phyloP scores from a whole-genome alignment of 805 yeast genomes.

The Kodamaea laetipori region DNA sequence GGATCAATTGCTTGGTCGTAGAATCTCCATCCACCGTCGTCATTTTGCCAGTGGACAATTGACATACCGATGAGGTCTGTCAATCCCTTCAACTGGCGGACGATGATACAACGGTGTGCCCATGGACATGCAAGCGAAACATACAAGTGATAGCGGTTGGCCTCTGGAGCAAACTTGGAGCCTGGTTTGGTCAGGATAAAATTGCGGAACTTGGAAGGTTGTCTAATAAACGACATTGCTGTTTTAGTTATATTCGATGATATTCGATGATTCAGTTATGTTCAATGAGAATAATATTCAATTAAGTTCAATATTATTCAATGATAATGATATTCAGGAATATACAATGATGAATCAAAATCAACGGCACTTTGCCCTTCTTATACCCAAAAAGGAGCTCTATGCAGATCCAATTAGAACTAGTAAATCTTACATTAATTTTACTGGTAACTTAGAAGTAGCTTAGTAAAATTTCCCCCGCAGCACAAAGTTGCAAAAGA shows the following conservation, averaged over 20 bases:
- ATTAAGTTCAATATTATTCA: too few species aligned
- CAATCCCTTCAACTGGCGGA: conserved; percentile 72
- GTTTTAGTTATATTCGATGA: not conserved
- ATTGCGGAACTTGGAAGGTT: conserved; percentile 61
- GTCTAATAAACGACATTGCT: conserved; percentile 48
- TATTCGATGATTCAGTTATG: not conserved
- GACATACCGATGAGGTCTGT: conserved; percentile 60
- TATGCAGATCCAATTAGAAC: too few species aligned
- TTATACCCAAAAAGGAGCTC: too few species aligned
- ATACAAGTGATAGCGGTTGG: conserved; percentile 80
- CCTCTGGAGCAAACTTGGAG: conserved; percentile 70
- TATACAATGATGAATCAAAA: too few species aligned
- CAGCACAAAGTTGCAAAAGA: too few species aligned
- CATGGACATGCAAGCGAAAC: conserved; percentile 94
- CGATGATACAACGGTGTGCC: conserved; percentile 85
- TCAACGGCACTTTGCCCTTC: too few species aligned
- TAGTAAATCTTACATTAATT: too few species aligned
- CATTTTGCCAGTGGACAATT: conserved; percentile 92
- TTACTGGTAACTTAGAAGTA: too few species aligned
- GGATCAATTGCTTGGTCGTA: conserved; percentile 48
- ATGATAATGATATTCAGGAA: too few species aligned
- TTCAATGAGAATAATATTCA: too few species aligned
- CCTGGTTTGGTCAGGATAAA: conserved; percentile 47
- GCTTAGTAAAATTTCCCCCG: too few species aligned
- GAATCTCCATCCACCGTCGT: conserved; percentile 87